Conservation (phyloP, 495 filamentous ascomycete genomes). For the Aspergillus carlsbadensis region DNA sequence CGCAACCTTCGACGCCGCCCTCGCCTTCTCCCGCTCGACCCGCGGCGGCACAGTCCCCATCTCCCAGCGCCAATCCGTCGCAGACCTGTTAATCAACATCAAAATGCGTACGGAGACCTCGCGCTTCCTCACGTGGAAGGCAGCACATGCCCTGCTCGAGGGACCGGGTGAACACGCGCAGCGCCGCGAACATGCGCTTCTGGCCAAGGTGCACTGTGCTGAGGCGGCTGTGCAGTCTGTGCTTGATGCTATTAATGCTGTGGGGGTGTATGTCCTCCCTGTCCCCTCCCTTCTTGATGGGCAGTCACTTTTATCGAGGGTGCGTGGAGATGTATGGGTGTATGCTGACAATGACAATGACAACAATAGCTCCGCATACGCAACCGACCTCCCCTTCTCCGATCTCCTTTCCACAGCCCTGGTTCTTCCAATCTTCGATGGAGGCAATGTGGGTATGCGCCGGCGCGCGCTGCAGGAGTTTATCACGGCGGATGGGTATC, state of each 20-base stretch:
- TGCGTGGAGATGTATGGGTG: too few relatives aligned
- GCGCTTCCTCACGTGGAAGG: conserved; percentile 16
- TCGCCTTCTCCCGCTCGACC: conserved; percentile 5
- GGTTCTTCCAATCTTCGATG: conserved; percentile 13
- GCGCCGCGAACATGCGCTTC: conserved; percentile 9
- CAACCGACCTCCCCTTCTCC: neutral
- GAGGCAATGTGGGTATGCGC: conserved; percentile 11
- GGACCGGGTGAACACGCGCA: conserved; percentile 2
- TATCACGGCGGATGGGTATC: too few relatives aligned
- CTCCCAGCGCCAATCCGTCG: conserved; percentile 16
- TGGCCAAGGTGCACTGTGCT: conserved; percentile 13
- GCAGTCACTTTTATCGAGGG: too few relatives aligned
- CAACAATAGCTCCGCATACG: conserved; percentile 4
- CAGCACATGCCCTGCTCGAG: conserved; percentile 1
- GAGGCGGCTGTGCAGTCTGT: conserved; percentile 13
- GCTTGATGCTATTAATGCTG: conserved; percentile 11
- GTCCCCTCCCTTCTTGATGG: neutral
- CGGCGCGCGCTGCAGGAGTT: neutral
- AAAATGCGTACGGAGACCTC: conserved; percentile 17
- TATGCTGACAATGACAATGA: neutral
- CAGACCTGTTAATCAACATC: conserved; percentile 16
- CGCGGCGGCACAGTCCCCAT: conserved; percentile 12
- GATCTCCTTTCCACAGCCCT: conserved; percentile 10
- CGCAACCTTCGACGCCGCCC: conserved; percentile 12
- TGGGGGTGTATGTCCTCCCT: conserved; percentile 11